Conservation (phyloP, 2,329 filamentous ascomycete species). For the Colletotrichum lupini region DNA sequence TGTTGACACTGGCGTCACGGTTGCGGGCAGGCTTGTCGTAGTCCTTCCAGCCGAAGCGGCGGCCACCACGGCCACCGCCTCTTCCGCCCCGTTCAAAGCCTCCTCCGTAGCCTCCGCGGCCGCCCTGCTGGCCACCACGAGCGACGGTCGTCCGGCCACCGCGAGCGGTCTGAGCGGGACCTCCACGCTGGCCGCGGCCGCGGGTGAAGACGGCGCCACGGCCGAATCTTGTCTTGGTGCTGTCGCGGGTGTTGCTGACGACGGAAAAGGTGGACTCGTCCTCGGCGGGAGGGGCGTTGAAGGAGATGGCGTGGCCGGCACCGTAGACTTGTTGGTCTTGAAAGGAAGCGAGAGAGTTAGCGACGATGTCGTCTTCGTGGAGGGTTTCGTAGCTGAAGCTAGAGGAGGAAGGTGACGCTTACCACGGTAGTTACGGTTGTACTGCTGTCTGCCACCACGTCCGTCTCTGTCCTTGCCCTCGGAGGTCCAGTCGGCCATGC, state of each 20-base stretch:
- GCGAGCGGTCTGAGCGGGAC: slow-evolving; percentile 55
- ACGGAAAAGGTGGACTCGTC: slow-evolving; percentile 98
- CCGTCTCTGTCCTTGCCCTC: slow-evolving; percentile 87
- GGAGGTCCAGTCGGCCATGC: slow-evolving; percentile 98
- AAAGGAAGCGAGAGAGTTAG: slow-evolving; percentile 19
- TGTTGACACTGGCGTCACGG: slow-evolving; percentile 94
- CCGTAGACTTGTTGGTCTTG: slow-evolving; percentile 97
- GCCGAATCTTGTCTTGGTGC: slow-evolving; percentile 86
- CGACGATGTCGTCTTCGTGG: slow-evolving; percentile 1
- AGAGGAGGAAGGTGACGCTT: slow-evolving; percentile 39
- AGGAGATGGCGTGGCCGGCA: slow-evolving; percentile 85
- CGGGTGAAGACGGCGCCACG: slow-evolving; percentile 92
- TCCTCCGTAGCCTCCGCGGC: slow-evolving; percentile 70
- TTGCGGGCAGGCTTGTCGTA: slow-evolving; percentile 98
- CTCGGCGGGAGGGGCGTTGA: slow-evolving; percentile 91
- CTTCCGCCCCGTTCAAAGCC: slow-evolving; percentile 80
- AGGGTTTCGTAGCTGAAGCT: not conserved
- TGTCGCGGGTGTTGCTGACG: slow-evolving; percentile 93
- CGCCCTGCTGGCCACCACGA: slow-evolving; percentile 70
- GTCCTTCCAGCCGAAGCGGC: slow-evolving; percentile 98
- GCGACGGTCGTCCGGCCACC: slow-evolving; percentile 75
- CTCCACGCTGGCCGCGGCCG: slow-evolving; percentile 82
- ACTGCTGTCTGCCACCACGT: slow-evolving; percentile 84
- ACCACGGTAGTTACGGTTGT: slow-evolving; percentile 95
- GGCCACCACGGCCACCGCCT: slow-evolving; percentile 78